Conservation (phyloP, 106 monocot genomes). For the Allium cepa region DNA sequence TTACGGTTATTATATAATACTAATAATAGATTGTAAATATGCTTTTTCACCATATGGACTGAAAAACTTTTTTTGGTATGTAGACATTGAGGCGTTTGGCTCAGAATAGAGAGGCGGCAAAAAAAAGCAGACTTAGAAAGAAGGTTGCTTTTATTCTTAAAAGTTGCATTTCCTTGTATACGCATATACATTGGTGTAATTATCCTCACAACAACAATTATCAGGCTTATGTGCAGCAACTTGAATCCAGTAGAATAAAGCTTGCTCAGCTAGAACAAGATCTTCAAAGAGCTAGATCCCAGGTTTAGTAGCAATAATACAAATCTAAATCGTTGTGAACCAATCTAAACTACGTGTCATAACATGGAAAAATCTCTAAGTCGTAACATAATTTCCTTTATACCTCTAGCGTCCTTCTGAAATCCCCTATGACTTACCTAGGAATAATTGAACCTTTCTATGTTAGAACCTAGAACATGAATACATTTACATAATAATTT, state of each 20-base stretch:
- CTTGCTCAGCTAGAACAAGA: slow-evolving; percentile 40
- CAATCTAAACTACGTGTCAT: too few relatives aligned
- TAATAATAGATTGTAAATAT: neutral
- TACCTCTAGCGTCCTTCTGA: too few relatives aligned
- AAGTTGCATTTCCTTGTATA: neutral
- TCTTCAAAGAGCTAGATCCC: slow-evolving; percentile 35
- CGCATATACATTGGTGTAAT: too few relatives aligned
- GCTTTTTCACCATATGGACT: neutral
- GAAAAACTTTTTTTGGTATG: neutral
- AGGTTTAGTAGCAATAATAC: slow-evolving; percentile 18
- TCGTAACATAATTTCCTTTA: too few relatives aligned
- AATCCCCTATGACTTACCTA: too few relatives aligned
- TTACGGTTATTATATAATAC: too few relatives aligned
- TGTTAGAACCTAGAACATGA: too few relatives aligned
- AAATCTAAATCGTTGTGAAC: neutral
- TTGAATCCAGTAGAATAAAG: slow-evolving; percentile 35
- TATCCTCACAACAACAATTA: too few relatives aligned
- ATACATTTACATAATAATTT: too few relatives aligned
- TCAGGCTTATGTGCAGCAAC: slow-evolving; percentile 34
- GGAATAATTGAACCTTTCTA: too few relatives aligned
- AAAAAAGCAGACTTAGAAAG: slow-evolving; percentile 39
- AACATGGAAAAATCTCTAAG: too few relatives aligned
- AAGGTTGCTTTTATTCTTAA: slow-evolving; percentile 7
- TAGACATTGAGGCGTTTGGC: slow-evolving; percentile 35
- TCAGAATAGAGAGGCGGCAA: slow-evolving; percentile 44